Percentiles rank a stretch among this genome's conserved stretches.
phyloP scores from a whole-genome alignment of 2,329 filamentous ascomycete species.

The Colletotrichum cereale region DNA sequence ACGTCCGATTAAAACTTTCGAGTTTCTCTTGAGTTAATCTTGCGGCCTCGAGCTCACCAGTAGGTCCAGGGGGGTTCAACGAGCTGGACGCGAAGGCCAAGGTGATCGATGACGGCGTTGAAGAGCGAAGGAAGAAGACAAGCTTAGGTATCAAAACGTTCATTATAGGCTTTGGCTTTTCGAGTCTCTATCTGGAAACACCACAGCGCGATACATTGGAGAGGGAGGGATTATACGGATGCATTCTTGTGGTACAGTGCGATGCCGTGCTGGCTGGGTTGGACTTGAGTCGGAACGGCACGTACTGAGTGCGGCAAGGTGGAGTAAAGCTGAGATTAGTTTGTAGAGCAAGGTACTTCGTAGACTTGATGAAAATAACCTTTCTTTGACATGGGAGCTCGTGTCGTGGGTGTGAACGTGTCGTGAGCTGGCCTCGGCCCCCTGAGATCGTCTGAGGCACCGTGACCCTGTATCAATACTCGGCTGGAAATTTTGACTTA shows the following conservation, averaged over 20 bases:
- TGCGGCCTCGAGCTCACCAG: background rate
- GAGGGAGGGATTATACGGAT: background rate
- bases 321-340: background rate
- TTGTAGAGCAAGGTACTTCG: background rate
- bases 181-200: background rate
- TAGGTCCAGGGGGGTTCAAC: background rate
- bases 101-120: background rate
- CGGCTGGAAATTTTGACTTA: background rate
- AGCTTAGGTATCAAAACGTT: background rate
- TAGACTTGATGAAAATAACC: background rate
- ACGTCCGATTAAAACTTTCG: too few species aligned
- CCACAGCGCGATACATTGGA: background rate
- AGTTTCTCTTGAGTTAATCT: too few species aligned
- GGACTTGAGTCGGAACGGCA: background rate
- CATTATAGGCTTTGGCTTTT: background rate
- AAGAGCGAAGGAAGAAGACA: background rate
- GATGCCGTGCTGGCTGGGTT: background rate
- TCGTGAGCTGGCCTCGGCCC: constrained; percentile 3
- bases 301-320: background rate
- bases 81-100: background rate
- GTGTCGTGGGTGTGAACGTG: background rate
- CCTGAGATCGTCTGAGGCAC: background rate
- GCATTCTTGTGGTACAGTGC: background rate
- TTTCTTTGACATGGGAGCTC: background rate
- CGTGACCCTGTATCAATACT: background rate